A percentile compares a stretch with the other conserved stretches of the same genome.
Conservation (phyloP, 2,329 filamentous ascomycete species). For the Cercospora janseana region DNA sequence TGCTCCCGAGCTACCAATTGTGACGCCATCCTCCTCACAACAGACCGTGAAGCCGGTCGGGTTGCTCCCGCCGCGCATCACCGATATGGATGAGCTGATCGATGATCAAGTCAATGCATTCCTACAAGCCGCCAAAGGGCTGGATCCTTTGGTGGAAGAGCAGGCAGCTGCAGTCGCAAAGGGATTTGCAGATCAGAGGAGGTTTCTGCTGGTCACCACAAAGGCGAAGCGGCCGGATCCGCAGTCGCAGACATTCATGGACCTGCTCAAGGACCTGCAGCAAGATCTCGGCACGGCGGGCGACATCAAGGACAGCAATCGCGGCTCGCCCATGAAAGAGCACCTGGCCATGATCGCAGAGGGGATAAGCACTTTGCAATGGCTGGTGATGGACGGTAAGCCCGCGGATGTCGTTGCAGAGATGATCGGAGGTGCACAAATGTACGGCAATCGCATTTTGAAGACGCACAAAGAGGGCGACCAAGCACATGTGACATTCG, state of each 20-base stretch:
- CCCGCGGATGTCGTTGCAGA: conserved; percentile 85
- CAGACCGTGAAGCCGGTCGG: conserved; percentile 38
- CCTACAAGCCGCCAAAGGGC: conserved; percentile 70
- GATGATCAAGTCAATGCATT: conserved; percentile 72
- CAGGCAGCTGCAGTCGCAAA: conserved; percentile 65
- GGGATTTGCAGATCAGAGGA: conserved; percentile 80
- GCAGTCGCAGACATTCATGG: conserved; percentile 65
- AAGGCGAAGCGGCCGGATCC: conserved; percentile 90
- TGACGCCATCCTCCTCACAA: conserved; percentile 29
- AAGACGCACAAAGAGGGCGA: conserved; percentile 88
- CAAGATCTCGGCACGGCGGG: conserved; percentile 75
- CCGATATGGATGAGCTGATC: conserved; percentile 83
- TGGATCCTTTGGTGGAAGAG: conserved; percentile 64
- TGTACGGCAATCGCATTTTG: conserved; percentile 90
- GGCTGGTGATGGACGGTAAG: conserved; percentile 81
- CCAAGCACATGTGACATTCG: conserved; percentile 77
- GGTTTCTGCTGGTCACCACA: conserved; percentile 81
- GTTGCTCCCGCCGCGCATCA: conserved; percentile 70
- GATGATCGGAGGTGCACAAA: conserved; percentile 78
- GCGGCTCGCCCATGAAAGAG: conserved; percentile 70
- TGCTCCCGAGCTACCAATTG: conserved; percentile 30
- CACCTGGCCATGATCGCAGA: conserved; percentile 86
- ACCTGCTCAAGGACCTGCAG: conserved; percentile 83
- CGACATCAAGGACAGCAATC: conserved; percentile 78
- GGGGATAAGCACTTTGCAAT: conserved; percentile 83